A percentile compares a stretch with the other conserved stretches of the same genome.
Conservation (phyloP, 108 stramenopile genomes). For the Nitzschia sp. region DNA sequence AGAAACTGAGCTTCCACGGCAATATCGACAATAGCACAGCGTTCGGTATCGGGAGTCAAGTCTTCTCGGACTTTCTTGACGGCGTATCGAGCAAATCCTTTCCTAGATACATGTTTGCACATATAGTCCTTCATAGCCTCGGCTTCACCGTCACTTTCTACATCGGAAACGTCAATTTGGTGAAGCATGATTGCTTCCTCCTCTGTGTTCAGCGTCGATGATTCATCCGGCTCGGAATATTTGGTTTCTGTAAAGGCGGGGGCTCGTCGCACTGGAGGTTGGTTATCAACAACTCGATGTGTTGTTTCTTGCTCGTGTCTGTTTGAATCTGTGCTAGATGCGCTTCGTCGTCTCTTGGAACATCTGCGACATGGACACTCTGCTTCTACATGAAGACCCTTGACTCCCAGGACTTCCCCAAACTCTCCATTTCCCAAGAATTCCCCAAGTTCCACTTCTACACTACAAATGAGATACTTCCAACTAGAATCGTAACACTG, state of each 20-base stretch:
- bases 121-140: slow-evolving; percentile 43
- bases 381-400: not conserved
- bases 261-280: not conserved
- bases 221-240: not conserved
- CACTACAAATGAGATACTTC: too few relatives aligned
- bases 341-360: not conserved
- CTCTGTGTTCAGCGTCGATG: slow-evolving; percentile 1
- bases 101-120: slow-evolving; percentile 52
- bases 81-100: slow-evolving; percentile 52
- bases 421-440: slow-evolving; percentile 17
- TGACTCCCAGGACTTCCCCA: slow-evolving; percentile 8
- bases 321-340: not conserved
- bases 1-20: slow-evolving; percentile 71
- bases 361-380: slow-evolving; percentile 13
- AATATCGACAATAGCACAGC: slow-evolving; percentile 43
- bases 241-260: not conserved
- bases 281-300: not conserved
- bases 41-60: not conserved
- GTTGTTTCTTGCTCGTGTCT: not conserved
- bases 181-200: not conserved
- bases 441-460: slow-evolving; percentile 3
- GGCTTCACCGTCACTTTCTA: slow-evolving; percentile 41
- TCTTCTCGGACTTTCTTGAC: slow-evolving; percentile 41
- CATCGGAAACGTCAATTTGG: slow-evolving; percentile 11
- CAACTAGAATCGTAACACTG: too few relatives aligned